Evolutionary conservation across 2,329 filamentous ascomycete species (phyloP), one percentile per base, ranked within the genome.

Genomic region (Ilyonectria destructans): DNA sequence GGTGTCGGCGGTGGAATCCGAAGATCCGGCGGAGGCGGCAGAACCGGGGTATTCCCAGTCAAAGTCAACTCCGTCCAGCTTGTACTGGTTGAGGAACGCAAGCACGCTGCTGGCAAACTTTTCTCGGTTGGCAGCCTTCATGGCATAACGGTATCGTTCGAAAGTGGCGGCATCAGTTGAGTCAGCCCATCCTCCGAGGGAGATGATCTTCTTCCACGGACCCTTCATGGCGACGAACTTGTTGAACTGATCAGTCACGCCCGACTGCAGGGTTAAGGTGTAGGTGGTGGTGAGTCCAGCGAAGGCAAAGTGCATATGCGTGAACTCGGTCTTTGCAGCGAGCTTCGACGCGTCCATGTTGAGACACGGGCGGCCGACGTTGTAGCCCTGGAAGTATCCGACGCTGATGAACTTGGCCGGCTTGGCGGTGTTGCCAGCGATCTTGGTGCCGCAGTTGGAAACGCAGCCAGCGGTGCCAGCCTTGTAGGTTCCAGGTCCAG

Each of bases 31-130:
- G 9, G 65, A 58, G 10, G 59, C 54, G 81, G 21, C 73, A 35
- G 78, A 78, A 0, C 77, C 79, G 1, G 81, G 81, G 61, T 86
- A 85, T 62, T 85, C 84, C 85, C 85, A 87, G 69, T 86, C 83
- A 48, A 85, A 73, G 51, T 85, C 83, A 10, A 85, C 74, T 0
- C 85, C 84, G 54, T 85, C 83, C 0, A 86, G 69, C 4, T 74
- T 71, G 26, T 84, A 46, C 35, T 85, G 48, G 21, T 80, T 71
- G 56, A 86, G 15, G 69, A 87, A 82, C 21, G 81, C 59, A 64
- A 80, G 71, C 45, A 83, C 63, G 69, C 82, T 82, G 19, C 75
- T 67, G 8, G 77, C 72, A 46, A 87, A 79, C 17, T 31, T 80
- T 8, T 74, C 68, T 1, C 82, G 77, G 65, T 87, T 86, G 1